Evolutionary conservation across 208 protist species (phyloP).

Genomic region (Polymyxa betae): DNA sequence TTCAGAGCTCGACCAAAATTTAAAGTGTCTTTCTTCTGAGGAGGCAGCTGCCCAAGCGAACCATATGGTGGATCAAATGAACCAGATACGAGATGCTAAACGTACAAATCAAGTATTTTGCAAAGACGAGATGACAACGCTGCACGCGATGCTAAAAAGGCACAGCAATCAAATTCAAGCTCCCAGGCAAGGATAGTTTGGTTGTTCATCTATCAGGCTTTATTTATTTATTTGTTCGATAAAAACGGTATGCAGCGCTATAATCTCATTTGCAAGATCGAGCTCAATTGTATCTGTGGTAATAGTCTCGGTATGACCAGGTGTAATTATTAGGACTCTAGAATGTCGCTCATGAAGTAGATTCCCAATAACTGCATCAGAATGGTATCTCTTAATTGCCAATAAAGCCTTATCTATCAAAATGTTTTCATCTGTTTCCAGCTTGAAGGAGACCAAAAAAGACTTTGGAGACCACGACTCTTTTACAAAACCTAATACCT

Average conservation of each 20-base stretch:
- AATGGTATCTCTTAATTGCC: conserved; percentile 50
- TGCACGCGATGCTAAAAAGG: not conserved
- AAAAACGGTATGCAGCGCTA: not conserved
- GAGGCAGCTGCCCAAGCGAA: not conserved
- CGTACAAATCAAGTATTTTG: not conserved
- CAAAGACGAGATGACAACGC: not conserved
- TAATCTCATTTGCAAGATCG: not conserved
- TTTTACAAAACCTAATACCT: conserved; percentile 63
- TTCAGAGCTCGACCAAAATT: not conserved
- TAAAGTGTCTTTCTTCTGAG: not conserved
- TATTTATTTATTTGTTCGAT: not conserved
- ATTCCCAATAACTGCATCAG: conserved; percentile 60
- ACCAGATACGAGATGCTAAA: conserved; percentile 20
- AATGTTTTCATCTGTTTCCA: conserved; percentile 67
- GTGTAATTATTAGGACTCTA: not conserved
- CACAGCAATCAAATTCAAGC: too few species aligned
- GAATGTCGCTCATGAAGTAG: conserved; percentile 27
- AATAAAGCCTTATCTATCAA: conserved; percentile 59
- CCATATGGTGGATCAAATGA: not conserved
- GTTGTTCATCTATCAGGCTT: too few species aligned
- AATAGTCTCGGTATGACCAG: not conserved
- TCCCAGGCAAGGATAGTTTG: too few species aligned
- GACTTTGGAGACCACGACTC: conserved; percentile 65
- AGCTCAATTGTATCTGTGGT: not conserved
- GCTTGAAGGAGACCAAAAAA: conserved; percentile 69